These are phyloP conservation scores for Cystobasidium onofrii DNA, from an alignment of 768 basidiomycete genomes.

Conservation along the genomic window DNA sequence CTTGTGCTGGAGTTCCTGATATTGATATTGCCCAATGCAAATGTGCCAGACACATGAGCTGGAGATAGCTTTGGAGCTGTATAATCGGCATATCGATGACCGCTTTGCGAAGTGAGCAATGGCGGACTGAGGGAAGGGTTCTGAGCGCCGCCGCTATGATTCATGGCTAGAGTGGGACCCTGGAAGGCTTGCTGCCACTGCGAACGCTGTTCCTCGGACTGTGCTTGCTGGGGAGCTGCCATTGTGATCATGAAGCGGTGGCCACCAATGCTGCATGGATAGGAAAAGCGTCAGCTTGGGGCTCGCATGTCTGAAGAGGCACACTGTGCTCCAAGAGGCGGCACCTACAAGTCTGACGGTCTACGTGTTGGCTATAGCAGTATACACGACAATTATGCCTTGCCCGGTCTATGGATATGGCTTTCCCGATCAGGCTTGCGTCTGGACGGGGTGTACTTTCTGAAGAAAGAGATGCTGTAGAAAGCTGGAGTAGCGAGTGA, in stretches of 20 bases:
- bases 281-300: background rate
- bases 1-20: background rate
- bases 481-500: background rate
- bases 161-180: background rate
- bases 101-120: slow-evolving; percentile 2
- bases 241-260: background rate
- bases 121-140: background rate
- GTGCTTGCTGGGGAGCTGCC: background rate
- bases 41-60: background rate
- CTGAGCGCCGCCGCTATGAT: background rate
- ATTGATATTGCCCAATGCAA: background rate
- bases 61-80: background rate
- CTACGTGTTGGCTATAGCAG: background rate
- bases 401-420: background rate
- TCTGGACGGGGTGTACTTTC: no score
- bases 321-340: background rate
- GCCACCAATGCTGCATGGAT: background rate
- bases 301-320: background rate
- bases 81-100: slow-evolving; percentile 12
- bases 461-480: no score
- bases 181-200: slow-evolving; percentile 1
- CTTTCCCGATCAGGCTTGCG: background rate
- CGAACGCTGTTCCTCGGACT: background rate
- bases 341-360: background rate
- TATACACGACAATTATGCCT: background rate